Conservation (phyloP, 805 yeast species). For the Brettanomyces bruxellensis region DNA sequence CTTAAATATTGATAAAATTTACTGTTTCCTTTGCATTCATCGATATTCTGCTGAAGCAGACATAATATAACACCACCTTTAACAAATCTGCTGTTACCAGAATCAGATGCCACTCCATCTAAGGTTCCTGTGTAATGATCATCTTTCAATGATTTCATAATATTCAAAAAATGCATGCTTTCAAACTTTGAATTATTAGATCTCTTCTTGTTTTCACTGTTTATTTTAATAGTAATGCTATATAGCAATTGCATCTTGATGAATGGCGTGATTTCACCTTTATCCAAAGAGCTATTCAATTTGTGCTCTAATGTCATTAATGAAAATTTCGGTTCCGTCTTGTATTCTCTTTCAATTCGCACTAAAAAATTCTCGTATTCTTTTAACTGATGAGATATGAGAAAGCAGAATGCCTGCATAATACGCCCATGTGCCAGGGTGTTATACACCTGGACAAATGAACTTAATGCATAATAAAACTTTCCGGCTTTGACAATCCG, state of each 20-base stretch:
- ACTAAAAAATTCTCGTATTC: conserved; percentile 25
- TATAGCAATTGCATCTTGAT: conserved; percentile 45
- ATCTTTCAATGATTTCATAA: conserved; percentile 28
- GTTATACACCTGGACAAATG: conserved; percentile 55
- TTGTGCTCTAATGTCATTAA: conserved; percentile 51
- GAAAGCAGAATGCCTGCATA: conserved; percentile 62
- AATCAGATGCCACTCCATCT: conserved; percentile 44
- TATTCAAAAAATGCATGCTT: conserved; percentile 21
- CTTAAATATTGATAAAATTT: conserved; percentile 43
- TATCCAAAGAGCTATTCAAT: conserved; percentile 17
- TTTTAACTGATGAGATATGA: conserved; percentile 38
- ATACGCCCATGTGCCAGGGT: conserved; percentile 54
- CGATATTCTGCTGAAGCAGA: conserved; percentile 50
- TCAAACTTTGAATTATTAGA: conserved; percentile 21
- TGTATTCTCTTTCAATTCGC: conserved; percentile 45
- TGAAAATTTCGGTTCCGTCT: conserved; percentile 41
- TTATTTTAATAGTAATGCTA: conserved; percentile 45
- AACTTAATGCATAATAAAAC: conserved; percentile 45
- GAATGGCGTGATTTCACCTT: conserved; percentile 15
- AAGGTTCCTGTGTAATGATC: conserved; percentile 37
- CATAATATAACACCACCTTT: conserved; percentile 74
- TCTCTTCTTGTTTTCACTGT: conserved; percentile 35
- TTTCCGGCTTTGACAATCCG: conserved; percentile 56
- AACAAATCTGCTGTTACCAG: conserved; percentile 41
- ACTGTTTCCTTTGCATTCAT: conserved; percentile 57